Conservation (phyloP, 306 rosid species). For the Styphnolobium japonicum region DNA sequence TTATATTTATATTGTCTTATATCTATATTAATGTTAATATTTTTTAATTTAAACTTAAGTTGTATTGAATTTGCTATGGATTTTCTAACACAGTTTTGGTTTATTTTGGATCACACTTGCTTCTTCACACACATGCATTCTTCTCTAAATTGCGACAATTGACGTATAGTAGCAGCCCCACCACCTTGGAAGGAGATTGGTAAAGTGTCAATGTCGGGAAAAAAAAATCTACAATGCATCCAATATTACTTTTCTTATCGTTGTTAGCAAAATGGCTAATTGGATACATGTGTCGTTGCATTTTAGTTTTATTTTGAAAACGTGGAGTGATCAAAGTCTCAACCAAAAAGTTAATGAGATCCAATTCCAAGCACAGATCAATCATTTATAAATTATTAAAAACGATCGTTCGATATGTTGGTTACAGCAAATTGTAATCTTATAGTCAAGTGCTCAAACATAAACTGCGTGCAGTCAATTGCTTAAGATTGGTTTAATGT, state of each 20-base stretch:
- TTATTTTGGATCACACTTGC: background rate
- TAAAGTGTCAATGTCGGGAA: conserved; percentile 35
- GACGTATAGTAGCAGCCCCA: background rate
- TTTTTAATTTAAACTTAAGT: background rate
- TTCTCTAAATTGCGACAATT: background rate
- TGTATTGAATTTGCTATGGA: background rate
- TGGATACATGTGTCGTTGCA: conserved; percentile 29
- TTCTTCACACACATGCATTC: background rate
- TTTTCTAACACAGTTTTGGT: background rate
- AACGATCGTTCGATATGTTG: conserved; percentile 12
- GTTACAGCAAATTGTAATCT: conserved; percentile 25
- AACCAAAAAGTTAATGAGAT: conserved; percentile 20
- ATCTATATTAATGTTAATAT: background rate
- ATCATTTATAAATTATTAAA: background rate
- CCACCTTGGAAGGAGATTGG: background rate
- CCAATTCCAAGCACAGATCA: conserved; percentile 17
- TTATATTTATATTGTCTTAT: background rate
- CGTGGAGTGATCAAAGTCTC: conserved; percentile 25
- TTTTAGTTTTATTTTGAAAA: conserved; percentile 1
- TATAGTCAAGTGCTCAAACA: conserved; percentile 12
- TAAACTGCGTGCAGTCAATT: conserved; percentile 23
- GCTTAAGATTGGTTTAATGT: background rate
- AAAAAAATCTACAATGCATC: conserved; percentile 17
- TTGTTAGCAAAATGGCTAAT: conserved; percentile 34
- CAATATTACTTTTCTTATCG: conserved; percentile 24